Evolutionary conservation across 164 flowering plant genomes (phyloP), one percentile per base, ranked within the genome.

Genomic region (Aristolochia contorta): DNA sequence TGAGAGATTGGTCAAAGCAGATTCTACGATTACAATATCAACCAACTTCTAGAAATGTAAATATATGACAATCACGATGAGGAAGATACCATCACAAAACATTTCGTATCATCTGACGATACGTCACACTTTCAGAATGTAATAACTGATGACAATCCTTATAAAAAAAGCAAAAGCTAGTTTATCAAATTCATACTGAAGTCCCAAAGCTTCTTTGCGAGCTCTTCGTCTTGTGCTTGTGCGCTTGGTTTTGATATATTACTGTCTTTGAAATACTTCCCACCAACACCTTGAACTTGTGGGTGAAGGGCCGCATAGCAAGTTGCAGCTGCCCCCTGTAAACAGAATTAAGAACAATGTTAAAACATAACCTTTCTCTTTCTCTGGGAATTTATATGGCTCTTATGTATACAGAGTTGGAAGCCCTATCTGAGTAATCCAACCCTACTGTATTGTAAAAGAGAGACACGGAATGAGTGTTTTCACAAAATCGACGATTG

Each of bases 321-420:
- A 55, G 87, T 80, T 14, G 96, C 86, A 32, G 96, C 86, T 21
- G 93, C 87, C 48, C 96, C 93, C 96, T 89, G 59, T 46, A 65
- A 22, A 22, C 16, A 53, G 16, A 53, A 22, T 18, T 15, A 53
- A 22, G 23, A n/a, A n/a, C n/a, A n/a, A n/a, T n/a, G 9, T 14
- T 62, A 9, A 16, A 16, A 61, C 22, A 20, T 12, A 51, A 20
- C 0, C 50, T 47, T 47, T 47, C 1, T 53, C 0, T 12, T 12
- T 15, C 10, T 20, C 0, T 48, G 52, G 18, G 7, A 48, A 1
- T 48, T 16, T 5, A 2, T 27, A 27, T 27, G 5, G 30, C 30
- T 27, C 30, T 27, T 27, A 27, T 2, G 30, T 5, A 27, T 2
- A 27, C 30, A 27, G 30, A 27, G 30, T 27, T 2, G 30, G 30